phyloP scores from a whole-genome alignment of 1,284 basidiomycete genomes.

The Malassezia dermatis region DNA sequence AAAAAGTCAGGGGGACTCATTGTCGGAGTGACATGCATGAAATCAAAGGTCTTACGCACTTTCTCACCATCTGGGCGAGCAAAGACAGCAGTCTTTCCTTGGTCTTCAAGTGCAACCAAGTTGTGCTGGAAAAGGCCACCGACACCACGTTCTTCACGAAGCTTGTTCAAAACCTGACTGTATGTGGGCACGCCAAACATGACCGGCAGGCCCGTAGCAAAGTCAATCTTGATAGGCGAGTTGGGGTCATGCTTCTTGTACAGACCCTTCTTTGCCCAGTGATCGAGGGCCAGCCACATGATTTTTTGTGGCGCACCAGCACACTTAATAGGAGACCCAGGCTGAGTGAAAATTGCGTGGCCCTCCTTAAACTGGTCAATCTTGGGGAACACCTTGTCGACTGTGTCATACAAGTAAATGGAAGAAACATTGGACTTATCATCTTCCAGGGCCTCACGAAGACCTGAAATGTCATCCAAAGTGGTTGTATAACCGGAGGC shows the following conservation, averaged over 20 bases:
- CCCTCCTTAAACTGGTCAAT: slow-evolving; percentile 61
- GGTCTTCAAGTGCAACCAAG: slow-evolving; percentile 58
- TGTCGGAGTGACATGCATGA: slow-evolving; percentile 79
- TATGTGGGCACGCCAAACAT: slow-evolving; percentile 85
- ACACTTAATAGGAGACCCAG: slow-evolving; percentile 86
- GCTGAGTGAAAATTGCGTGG: slow-evolving; percentile 88
- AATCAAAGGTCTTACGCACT: slow-evolving; percentile 64
- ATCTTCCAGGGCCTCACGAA: slow-evolving; percentile 67
- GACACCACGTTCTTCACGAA: slow-evolving; percentile 70
- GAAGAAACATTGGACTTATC: slow-evolving; percentile 71
- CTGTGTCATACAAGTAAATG: slow-evolving; percentile 60
- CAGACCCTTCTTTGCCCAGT: slow-evolving; percentile 32
- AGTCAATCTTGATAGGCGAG: slow-evolving; percentile 58
- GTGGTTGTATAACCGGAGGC: slow-evolving; percentile 79
- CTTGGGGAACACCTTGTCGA: slow-evolving; percentile 32
- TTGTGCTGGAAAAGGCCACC: slow-evolving; percentile 73
- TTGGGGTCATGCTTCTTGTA: slow-evolving; percentile 42
- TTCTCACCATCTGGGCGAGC: slow-evolving; percentile 22
- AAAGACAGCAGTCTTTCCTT: slow-evolving; percentile 69
- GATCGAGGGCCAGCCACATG: slow-evolving; percentile 42
- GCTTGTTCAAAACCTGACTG: slow-evolving; percentile 67
- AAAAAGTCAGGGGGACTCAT: slow-evolving; percentile 78
- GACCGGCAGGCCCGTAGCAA: slow-evolving; percentile 73
- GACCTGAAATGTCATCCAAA: slow-evolving; percentile 61
- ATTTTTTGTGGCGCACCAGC: slow-evolving; percentile 61